These are phyloP conservation scores for Adansonia digitata DNA, from an alignment of 345 rosid genomes.

Conservation along the genomic window DNA sequence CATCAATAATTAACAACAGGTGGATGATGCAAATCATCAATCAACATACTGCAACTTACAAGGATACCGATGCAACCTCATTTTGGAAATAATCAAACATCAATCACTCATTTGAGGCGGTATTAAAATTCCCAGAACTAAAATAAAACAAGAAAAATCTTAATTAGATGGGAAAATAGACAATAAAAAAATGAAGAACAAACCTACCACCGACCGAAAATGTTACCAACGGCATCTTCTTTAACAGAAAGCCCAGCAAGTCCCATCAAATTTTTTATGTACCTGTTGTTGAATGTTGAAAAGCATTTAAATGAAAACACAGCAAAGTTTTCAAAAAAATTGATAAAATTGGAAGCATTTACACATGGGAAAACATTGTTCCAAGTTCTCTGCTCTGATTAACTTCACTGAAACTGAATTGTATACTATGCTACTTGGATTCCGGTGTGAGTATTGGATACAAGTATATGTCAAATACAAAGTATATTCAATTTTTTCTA, in stretches of 20 bases:
- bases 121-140: neutral
- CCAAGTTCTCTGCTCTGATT: neutral
- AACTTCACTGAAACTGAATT: neutral
- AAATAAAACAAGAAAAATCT: neutral
- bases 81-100: neutral
- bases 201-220: constrained; percentile 85
- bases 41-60: too few relatives aligned
- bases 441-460: neutral
- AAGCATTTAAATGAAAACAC: neutral
- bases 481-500: neutral
- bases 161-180: neutral
- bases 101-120: neutral
- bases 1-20: neutral
- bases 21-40: neutral
- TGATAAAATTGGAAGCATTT: neutral
- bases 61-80: neutral
- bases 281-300: constrained; percentile 35
- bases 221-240: constrained; percentile 95
- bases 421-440: neutral
- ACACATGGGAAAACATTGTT: neutral
- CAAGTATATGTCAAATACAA: neutral
- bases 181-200: neutral
- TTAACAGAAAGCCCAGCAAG: constrained; percentile 69
- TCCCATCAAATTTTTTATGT: constrained; percentile 69
- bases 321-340: neutral